Base-by-base conservation (phyloP, 2,329 filamentous ascomycete species). In the Ceratocystis papillata region DNA sequence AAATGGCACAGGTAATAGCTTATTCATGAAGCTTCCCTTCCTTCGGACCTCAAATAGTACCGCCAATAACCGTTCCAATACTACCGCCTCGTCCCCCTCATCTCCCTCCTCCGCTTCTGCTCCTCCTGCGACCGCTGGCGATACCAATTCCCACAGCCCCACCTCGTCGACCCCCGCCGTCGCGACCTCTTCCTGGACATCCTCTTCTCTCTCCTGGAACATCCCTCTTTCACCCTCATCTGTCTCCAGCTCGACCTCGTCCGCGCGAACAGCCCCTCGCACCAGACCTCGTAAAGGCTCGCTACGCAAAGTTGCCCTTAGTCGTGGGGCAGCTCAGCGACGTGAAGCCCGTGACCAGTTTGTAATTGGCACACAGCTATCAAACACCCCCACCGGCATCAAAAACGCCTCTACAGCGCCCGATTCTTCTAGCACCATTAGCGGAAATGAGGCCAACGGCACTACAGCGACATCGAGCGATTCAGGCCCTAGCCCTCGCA, bases 241-340 rank as follows among this genome's bases (percentile, higher is more conserved):
- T n/a, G 28, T 30, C 55, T 59, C 55, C 10, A 37, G 15, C 55
- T 17, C 55, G 28, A 10, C 55, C 53, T 61, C 63, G 5, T 48
- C 63, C 25, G 48, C 63, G 3, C 53, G 50, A 41, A 44, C 63
- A 8, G 33, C 53, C 22, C 45, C 65, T 41, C 65, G 65, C 25
- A 65, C 66, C n/a, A 61, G 67, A 22, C 64, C 61, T 41, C 84
- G 92, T 68, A 89, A 88, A 73, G 91, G 90, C 3, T 96, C 92
- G 10, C 79, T 96, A 73, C 83, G 92, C 68, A 96, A 96, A 76
- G 90, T 89, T 10, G 91, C 90, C 30, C 79, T 96, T 20, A 89
- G 90, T 17, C 87, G 88, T 69, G 87, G 87, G 68, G 83, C 55
- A 17, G 55, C 80, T 65, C 85, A 83, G 74, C 80, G 82, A 68